Evolutionary conservation across 495 filamentous ascomycete species (phyloP).

Genomic region (Wilcoxina mikolae): DNA sequence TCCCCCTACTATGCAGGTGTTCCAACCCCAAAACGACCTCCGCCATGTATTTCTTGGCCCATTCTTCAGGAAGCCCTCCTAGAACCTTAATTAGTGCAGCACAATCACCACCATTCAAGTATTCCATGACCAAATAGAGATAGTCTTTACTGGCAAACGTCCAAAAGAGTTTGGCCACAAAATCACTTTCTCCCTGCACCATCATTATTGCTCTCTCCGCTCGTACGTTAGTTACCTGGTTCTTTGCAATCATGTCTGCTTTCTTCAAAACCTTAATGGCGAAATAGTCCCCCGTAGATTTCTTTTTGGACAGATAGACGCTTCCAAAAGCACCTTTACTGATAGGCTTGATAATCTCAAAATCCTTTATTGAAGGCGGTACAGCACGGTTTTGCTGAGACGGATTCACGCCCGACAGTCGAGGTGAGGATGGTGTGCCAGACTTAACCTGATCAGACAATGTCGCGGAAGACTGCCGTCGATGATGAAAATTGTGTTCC

Average conservation of each 20-base stretch:
- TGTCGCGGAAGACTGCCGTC: conserved; percentile 80
- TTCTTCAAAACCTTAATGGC: conserved; percentile 98
- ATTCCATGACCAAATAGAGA: conserved; percentile 97
- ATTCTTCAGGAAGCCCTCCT: conserved; percentile 82
- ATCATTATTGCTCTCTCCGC: conserved; percentile 99
- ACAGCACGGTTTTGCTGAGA: conserved; percentile 61
- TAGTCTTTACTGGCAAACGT: conserved; percentile 99
- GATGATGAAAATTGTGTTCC: conserved; percentile 54
- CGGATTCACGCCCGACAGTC: conserved; percentile 54
- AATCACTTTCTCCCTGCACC: conserved; percentile 99
- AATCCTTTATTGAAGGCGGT: conserved; percentile 93
- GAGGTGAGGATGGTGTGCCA: conserved; percentile 59
- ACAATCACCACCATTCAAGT: conserved; percentile 93
- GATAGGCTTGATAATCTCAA: conserved; percentile 98
- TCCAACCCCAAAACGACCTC: conserved; percentile 92
- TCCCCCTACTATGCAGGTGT: conserved; percentile 83
- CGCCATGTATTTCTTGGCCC: conserved; percentile 91
- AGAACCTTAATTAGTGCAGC: conserved; percentile 90
- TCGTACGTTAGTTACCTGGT: conserved; percentile 97
- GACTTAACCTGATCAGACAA: conserved; percentile 47
- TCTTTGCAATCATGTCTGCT: conserved; percentile 98
- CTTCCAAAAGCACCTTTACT: conserved; percentile 98
- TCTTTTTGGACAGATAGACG: conserved; percentile 95
- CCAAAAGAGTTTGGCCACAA: conserved; percentile 98
- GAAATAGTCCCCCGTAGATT: conserved; percentile 92